Conservation (phyloP, 2,329 filamentous ascomycete genomes). For the Aspergillus pseudonomiae region DNA sequence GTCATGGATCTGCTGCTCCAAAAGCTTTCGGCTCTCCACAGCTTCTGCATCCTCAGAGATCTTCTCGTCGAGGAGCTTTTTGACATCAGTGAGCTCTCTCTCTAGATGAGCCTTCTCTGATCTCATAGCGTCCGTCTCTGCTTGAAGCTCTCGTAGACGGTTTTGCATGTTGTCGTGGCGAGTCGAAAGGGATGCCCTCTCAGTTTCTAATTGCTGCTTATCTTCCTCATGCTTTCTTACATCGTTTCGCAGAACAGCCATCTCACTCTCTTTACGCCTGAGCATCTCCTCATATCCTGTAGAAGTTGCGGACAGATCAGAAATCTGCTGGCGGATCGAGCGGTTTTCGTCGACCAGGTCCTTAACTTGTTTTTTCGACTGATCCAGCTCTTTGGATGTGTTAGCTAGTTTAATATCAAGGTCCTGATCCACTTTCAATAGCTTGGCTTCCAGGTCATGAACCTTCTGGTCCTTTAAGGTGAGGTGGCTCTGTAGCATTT, state of each 20-base stretch:
- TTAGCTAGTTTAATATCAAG: constrained; percentile 80
- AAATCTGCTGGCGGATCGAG: constrained; percentile 80
- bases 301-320: constrained; percentile 85
- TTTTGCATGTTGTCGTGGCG: constrained; percentile 79
- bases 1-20: constrained; percentile 84
- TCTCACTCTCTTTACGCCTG: constrained; percentile 89
- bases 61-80: constrained; percentile 80
- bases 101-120: constrained; percentile 83
- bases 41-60: constrained; percentile 88
- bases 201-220: constrained; percentile 74
- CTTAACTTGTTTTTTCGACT: constrained; percentile 72
- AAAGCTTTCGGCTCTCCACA: constrained; percentile 74
- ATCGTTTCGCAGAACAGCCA: constrained; percentile 81
- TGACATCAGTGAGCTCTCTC: constrained; percentile 86
- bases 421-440: constrained; percentile 85
- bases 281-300: constrained; percentile 95
- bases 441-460: constrained; percentile 80
- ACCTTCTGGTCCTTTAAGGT: constrained; percentile 86
- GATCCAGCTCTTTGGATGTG: constrained; percentile 77
- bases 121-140: constrained; percentile 82
- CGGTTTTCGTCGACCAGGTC: constrained; percentile 79
- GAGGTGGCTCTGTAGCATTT: constrained; percentile 88
- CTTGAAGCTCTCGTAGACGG: constrained; percentile 80
- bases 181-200: constrained; percentile 69
- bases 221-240: constrained; percentile 82